A percentile compares a stretch with the other conserved stretches of the same genome.
Conservation (phyloP, 2,329 filamentous ascomycete genomes). For the Sclerotinia spermophila region DNA sequence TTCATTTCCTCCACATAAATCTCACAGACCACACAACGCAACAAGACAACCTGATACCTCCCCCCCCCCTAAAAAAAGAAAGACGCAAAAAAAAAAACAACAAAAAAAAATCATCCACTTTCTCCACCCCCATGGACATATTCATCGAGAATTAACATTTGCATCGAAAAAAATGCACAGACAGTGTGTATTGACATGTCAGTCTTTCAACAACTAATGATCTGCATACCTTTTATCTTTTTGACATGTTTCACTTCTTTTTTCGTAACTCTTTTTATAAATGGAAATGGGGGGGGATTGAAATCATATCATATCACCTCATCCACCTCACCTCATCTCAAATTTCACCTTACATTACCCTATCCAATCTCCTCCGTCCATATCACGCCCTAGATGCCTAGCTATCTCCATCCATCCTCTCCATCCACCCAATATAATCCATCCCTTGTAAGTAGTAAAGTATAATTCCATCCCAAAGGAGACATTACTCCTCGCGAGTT, state of each 20-base stretch:
- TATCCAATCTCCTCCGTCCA: too few relatives aligned
- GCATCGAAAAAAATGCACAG: neutral
- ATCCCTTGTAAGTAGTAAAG: too few relatives aligned
- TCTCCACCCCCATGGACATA: neutral
- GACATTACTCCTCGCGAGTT: neutral
- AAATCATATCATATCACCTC: neutral
- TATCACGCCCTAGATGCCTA: too few relatives aligned
- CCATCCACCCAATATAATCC: too few relatives aligned
- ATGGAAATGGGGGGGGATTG: too few relatives aligned
- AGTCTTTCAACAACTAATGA: slow-evolving; percentile 1
- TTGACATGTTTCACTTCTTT: neutral
- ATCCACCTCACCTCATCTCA: neutral
- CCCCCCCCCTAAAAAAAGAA: neutral
- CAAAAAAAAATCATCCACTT: neutral
- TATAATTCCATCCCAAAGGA: neutral
- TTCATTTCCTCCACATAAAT: neutral
- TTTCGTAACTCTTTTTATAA: neutral
- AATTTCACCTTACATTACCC: too few relatives aligned
- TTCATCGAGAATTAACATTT: neutral
- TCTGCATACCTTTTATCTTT: neutral
- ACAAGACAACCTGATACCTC: too few relatives aligned
- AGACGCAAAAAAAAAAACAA: neutral
- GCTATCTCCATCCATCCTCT: too few relatives aligned
- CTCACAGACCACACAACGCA: neutral
- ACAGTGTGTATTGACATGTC: too few relatives aligned